Percentiles rank a stretch among this genome's conserved stretches.
phyloP scores from a whole-genome alignment of 148 eudicot genomes.

The Rhododendron molle region DNA sequence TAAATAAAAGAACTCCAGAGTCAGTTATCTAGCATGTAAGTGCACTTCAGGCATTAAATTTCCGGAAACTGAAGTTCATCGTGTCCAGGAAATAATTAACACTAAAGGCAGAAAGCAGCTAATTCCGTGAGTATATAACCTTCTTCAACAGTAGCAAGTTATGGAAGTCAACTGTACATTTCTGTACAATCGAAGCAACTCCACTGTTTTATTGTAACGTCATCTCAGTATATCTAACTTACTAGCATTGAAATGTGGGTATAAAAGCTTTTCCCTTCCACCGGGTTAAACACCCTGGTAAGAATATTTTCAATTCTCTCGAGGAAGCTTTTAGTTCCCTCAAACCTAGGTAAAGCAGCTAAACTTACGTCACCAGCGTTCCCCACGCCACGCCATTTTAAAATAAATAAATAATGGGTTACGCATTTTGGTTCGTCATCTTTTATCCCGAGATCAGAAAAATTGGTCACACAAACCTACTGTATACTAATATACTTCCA shows the following conservation, averaged over 20 bases:
- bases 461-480: not conserved
- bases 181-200: not conserved
- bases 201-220: not conserved
- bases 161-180: not conserved
- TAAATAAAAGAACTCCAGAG: not conserved
- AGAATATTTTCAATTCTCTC: not conserved
- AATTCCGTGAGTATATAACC: not conserved
- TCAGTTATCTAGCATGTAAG: not conserved
- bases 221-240: not conserved
- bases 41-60: not conserved
- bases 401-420: no score
- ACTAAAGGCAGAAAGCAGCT: not conserved
- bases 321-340: not conserved
- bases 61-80: not conserved
- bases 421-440: not conserved
- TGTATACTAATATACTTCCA: not conserved
- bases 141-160: not conserved
- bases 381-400: no score
- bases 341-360: not conserved
- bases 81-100: not conserved
- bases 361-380: not conserved
- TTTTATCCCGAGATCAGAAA: not conserved
- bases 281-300: not conserved
- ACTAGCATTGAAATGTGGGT: not conserved
- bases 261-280: not conserved